Evolutionary conservation across 139 green algal species (phyloP), one percentile per base, ranked within the genome.

Genomic region (Yamagishiella unicocca): DNA sequence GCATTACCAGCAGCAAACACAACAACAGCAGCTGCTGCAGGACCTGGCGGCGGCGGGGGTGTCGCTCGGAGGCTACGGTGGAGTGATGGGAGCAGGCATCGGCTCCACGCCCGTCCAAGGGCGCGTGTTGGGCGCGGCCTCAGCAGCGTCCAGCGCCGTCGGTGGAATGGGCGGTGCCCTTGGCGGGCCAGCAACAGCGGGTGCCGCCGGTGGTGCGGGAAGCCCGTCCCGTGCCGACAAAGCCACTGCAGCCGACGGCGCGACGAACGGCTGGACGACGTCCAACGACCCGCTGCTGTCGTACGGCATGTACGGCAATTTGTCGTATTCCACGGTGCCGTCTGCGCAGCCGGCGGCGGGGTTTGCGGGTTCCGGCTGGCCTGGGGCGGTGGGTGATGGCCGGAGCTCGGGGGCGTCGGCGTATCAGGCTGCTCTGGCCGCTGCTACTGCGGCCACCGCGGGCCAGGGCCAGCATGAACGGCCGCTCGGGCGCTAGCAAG

Each of bases 261-360:
- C 33, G 33, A 45, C 66, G 33, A 5, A 22, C 40, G 70, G 40
- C 27, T 78, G 70, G 70, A 2, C 70, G 24, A 40, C 7, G 4
- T 38, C 70, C 22, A 24, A 38, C 8, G 35, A 58, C 35, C 33
- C 70, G 10, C 25, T 74, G 66, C 35, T 58, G 9, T 78, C 70
- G 70, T 78, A 78, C 70, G 27, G 42, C 42, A 54, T 54, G 70
- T 78, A 78, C 70, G 70, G 70, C 40, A 33, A 31, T 7, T 9
- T 55, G 9, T 12, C 21, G 8, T 78, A 78, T 27, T 38, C 38
- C 21, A 37, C 70, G 4, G 70, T 8, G 42, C 14, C 70, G 70
- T 24, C 70, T 45, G 66, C 66, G 33, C 33, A 74, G 31, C 33
- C 33, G 40, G 70, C 70, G 24, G 70, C 29, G 29, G 42, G 14